These are phyloP conservation scores for Puccinia novopanici DNA, from an alignment of 1,284 basidiomycete species.

Conservation along the genomic window DNA sequence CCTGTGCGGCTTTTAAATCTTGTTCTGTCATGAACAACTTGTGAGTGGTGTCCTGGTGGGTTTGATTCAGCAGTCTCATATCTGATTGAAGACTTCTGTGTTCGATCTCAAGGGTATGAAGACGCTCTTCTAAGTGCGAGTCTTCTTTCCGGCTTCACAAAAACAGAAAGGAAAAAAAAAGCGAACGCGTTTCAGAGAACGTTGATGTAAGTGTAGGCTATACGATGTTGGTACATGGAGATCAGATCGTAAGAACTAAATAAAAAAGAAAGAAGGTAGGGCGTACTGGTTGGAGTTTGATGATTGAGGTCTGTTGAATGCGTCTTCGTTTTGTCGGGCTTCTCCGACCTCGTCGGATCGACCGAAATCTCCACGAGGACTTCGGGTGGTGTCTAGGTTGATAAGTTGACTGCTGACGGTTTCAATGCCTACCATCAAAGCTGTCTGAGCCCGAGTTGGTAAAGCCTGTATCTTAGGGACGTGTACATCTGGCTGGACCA, in stretches of 20 bases:
- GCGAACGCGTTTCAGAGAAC: background rate
- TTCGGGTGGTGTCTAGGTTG: slow-evolving; percentile 4
- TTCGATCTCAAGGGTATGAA: slow-evolving; percentile 72
- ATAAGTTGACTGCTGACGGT: slow-evolving; percentile 26
- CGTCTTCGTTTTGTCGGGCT: background rate
- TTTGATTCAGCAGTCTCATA: slow-evolving; percentile 7
- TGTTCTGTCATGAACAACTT: slow-evolving; percentile 35
- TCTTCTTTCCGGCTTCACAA: slow-evolving; percentile 60
- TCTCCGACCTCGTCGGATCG: slow-evolving; percentile 13
- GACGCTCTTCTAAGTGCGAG: slow-evolving; percentile 68
- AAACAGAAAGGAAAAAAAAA: slow-evolving; percentile 22
- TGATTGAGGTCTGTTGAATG: background rate
- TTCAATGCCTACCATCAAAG: slow-evolving; percentile 51
- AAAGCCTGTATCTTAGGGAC: slow-evolving; percentile 81
- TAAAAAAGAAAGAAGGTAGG: slow-evolving; percentile 6
- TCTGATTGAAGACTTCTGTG: slow-evolving; percentile 63
- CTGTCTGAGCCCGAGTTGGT: slow-evolving; percentile 70
- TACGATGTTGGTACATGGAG: background rate
- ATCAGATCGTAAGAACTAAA: background rate
- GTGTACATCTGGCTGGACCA: slow-evolving; percentile 66
- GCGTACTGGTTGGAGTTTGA: slow-evolving; percentile 15
- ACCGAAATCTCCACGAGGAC: slow-evolving; percentile 24
- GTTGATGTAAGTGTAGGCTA: background rate
- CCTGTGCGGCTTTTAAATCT: slow-evolving; percentile 29
- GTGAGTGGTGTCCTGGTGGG: slow-evolving; percentile 36